Evolutionary conservation across 257 asterid species (phyloP).

Genomic region (Nicotiana attenuata): DNA sequence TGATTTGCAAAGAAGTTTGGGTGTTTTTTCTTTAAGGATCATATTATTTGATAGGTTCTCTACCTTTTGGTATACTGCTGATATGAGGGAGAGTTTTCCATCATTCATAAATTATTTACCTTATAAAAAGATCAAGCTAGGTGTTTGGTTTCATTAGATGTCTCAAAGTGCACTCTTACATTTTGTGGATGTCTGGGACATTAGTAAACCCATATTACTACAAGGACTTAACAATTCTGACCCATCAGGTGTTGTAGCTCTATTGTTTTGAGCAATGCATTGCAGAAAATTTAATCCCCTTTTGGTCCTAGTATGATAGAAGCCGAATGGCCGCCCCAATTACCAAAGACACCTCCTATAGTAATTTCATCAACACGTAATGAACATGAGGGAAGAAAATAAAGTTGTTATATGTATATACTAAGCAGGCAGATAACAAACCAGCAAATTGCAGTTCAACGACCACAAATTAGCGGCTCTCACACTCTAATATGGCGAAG

Average conservation of each 20-base stretch:
- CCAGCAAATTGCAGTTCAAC: neutral
- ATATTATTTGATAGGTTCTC: neutral
- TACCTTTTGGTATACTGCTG: neutral
- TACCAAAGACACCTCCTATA: constrained; percentile 4
- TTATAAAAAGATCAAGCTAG: neutral
- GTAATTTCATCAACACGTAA: neutral
- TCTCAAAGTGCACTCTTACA: neutral
- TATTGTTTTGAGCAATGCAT: neutral
- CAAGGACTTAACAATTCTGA: neutral
- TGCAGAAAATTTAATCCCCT: neutral
- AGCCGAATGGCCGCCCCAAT: neutral
- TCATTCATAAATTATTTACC: neutral
- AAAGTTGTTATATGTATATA: neutral
- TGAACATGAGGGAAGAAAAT: neutral
- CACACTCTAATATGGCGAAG: neutral
- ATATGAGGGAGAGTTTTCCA: neutral
- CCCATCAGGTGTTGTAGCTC: neutral
- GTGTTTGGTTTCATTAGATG: neutral
- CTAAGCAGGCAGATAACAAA: neutral
- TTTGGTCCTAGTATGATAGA: constrained; percentile 3
- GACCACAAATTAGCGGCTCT: neutral
- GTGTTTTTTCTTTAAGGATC: neutral
- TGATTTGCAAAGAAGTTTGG: neutral
- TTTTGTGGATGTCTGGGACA: neutral
- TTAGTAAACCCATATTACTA: neutral